Percentiles rank a stretch among this genome's conserved stretches.
phyloP scores from a whole-genome alignment of 495 filamentous ascomycete genomes.

The Penicillium malachiteum region DNA sequence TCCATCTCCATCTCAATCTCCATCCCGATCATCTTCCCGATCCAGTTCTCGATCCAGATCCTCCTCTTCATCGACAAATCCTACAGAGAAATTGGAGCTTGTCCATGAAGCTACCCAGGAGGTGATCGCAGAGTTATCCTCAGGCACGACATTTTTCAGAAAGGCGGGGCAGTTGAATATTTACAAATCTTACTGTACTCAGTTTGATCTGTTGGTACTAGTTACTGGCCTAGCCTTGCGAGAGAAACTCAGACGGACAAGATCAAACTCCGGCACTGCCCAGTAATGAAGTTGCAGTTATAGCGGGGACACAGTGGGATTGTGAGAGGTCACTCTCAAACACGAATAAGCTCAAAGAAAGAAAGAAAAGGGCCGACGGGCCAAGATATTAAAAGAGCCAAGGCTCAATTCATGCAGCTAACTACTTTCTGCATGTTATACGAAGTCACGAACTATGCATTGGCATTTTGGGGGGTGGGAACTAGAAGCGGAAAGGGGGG shows the following conservation, averaged over 20 bases:
- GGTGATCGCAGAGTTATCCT: slow-evolving; percentile 31
- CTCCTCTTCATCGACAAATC: neutral
- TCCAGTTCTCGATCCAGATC: neutral
- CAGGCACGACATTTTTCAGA: slow-evolving; percentile 13
- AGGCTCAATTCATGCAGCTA: too few species aligned
- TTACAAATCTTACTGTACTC: slow-evolving; percentile 13
- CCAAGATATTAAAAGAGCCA: neutral
- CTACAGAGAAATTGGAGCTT: neutral
- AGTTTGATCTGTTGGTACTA: slow-evolving; percentile 21
- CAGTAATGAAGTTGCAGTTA: too few species aligned
- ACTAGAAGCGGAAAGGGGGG: too few species aligned
- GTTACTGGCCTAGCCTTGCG: slow-evolving; percentile 22
- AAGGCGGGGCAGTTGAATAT: slow-evolving; percentile 20
- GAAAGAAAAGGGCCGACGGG: neutral
- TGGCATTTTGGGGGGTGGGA: neutral
- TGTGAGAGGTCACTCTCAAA: neutral
- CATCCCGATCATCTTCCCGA: neutral
- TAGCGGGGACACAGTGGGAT: too few species aligned
- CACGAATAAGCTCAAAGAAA: neutral
- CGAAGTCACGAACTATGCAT: neutral
- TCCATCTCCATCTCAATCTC: neutral
- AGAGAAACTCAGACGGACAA: slow-evolving; percentile 15
- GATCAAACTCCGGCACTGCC: too few species aligned
- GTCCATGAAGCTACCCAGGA: slow-evolving; percentile 15
- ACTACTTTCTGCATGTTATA: neutral